phyloP scores from a whole-genome alignment of 148 eudicot genomes.

The Silene latifolia region DNA sequence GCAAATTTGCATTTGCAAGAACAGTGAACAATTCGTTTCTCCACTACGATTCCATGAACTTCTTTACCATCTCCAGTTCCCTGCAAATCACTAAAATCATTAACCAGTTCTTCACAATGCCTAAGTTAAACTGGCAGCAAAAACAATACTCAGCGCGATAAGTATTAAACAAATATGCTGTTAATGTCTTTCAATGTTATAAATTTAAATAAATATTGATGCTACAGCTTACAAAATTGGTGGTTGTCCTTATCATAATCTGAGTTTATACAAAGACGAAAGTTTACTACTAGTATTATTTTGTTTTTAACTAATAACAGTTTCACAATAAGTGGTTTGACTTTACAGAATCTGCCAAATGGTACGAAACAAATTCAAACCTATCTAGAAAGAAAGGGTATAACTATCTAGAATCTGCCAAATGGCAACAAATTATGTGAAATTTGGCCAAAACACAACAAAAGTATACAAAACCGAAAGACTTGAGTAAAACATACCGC shows the following conservation, averaged over 20 bases:
- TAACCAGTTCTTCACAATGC: background rate
- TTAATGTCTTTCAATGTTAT: background rate
- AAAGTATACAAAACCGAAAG: background rate
- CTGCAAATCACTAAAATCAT: slow-evolving; percentile 22
- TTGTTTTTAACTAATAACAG: background rate
- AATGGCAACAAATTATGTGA: background rate
- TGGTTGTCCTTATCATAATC: background rate
- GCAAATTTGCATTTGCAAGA: slow-evolving; percentile 1
- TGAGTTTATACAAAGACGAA: too few relatives aligned
- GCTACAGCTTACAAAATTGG: background rate
- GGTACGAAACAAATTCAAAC: background rate
- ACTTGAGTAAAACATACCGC: slow-evolving; percentile 25
- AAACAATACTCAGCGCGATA: background rate
- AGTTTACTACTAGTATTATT: too few relatives aligned
- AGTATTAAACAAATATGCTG: too few relatives aligned
- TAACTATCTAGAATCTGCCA: background rate
- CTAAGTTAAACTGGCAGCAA: background rate
- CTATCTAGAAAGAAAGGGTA: background rate
- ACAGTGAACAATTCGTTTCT: slow-evolving; percentile 12
- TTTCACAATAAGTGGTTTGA: too few relatives aligned
- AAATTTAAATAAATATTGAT: background rate
- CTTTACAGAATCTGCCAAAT: too few relatives aligned
- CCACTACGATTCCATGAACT: slow-evolving; percentile 27
- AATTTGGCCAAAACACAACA: background rate
- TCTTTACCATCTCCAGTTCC: slow-evolving; percentile 30